Evolutionary conservation across 495 filamentous ascomycete genomes (phyloP).

Genomic region (Ascobolus immersus): DNA sequence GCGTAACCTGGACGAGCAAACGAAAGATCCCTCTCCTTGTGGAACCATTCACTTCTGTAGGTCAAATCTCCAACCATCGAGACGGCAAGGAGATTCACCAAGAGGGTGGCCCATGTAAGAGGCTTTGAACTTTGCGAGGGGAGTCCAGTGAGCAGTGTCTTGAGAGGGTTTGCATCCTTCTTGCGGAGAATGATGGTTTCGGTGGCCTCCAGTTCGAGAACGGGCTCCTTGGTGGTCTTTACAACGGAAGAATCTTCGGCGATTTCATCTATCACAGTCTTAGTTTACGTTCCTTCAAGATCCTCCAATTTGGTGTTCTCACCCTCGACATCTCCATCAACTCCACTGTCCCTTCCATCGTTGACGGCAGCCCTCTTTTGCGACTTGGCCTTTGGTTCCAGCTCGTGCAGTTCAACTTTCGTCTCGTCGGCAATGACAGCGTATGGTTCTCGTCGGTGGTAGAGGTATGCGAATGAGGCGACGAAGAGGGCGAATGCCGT

Average conservation of each 20-base stretch:
- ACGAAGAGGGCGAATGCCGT: constrained; percentile 49
- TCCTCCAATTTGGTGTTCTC: constrained; percentile 5
- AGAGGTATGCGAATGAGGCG: constrained; percentile 35
- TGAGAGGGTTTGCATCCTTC: constrained; percentile 21
- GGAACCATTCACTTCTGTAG: constrained; percentile 36
- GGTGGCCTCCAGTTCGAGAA: constrained; percentile 25
- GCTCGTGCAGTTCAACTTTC: constrained; percentile 33
- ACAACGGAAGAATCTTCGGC: constrained; percentile 11
- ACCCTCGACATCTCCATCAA: constrained; percentile 14
- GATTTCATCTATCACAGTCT: constrained; percentile 14
- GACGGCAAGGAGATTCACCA: constrained; percentile 42
- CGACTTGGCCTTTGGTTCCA: constrained; percentile 10
- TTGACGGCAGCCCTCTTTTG: no score
- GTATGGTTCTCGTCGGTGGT: constrained; percentile 31
- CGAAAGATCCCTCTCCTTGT: constrained; percentile 47
- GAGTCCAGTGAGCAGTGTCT: constrained; percentile 47
- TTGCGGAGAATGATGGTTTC: constrained; percentile 24
- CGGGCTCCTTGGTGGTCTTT: constrained; percentile 16
- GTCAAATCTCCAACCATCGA: constrained; percentile 46
- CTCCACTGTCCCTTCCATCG: no score
- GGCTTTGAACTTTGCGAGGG: constrained; percentile 37
- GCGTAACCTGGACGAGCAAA: constrained; percentile 72
- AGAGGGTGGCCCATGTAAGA: constrained; percentile 34
- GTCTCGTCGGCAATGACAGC: constrained; percentile 32
- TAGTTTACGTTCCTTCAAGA: constrained; percentile 10